Percentiles rank a stretch among this genome's conserved stretches.
phyloP scores from a whole-genome alignment of 257 asterid genomes.

The Jacaranda mimosifolia region DNA sequence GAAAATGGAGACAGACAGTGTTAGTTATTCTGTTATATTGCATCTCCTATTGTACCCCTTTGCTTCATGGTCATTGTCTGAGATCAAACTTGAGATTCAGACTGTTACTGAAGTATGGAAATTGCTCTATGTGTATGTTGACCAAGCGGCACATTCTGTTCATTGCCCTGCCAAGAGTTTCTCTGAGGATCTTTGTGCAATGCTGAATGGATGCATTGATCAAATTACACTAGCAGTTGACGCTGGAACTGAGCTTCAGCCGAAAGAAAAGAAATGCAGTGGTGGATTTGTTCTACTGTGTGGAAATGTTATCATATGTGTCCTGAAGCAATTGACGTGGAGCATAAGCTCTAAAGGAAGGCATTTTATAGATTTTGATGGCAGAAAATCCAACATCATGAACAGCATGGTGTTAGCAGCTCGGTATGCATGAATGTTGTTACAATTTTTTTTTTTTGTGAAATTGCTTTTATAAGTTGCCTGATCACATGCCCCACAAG shows the following conservation, averaged over 20 bases:
- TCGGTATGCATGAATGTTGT: constrained; percentile 54
- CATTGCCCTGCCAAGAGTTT: constrained; percentile 45
- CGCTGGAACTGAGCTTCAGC: constrained; percentile 42
- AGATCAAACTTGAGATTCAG: constrained; percentile 46
- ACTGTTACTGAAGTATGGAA: constrained; percentile 60
- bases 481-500: constrained; percentile 8
- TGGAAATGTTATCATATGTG: constrained; percentile 53
- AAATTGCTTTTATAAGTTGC: constrained; percentile 9
- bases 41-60: constrained; percentile 70
- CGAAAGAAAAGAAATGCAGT: constrained; percentile 39
- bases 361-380: constrained; percentile 39
- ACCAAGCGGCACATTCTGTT: constrained; percentile 43
- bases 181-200: constrained; percentile 57
- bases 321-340: constrained; percentile 55
- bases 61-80: constrained; percentile 49
- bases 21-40: constrained; percentile 48
- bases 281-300: constrained; percentile 46
- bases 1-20: constrained; percentile 46
- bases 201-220: constrained; percentile 54
- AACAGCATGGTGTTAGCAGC: constrained; percentile 59
- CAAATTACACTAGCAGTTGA: constrained; percentile 40
- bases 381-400: constrained; percentile 44
- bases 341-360: constrained; percentile 43
- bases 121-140: constrained; percentile 55
- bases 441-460: constrained; percentile 8